These are phyloP conservation scores for Arthrinium phaeospermum DNA, from an alignment of 2,329 filamentous ascomycete species.

Conservation along the genomic window DNA sequence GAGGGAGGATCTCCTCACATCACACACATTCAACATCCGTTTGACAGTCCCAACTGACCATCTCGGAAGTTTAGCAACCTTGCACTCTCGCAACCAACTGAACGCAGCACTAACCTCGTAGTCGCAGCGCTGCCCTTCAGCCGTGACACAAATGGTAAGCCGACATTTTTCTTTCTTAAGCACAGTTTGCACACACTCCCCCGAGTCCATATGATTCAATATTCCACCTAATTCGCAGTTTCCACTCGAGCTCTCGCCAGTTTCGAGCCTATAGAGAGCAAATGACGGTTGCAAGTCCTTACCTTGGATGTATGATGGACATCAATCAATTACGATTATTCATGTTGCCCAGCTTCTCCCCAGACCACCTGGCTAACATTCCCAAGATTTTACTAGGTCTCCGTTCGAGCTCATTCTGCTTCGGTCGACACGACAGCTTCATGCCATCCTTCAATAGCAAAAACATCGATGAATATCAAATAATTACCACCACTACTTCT, in stretches of 20 bases:
- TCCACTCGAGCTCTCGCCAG: slow-evolving; percentile 74
- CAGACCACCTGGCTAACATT: slow-evolving; percentile 25
- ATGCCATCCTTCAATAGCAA: background rate
- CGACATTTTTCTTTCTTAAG: background rate
- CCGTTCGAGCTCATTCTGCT: background rate
- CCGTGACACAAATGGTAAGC: slow-evolving; percentile 1
- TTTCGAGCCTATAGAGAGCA: slow-evolving; percentile 68
- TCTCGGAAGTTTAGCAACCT: background rate
- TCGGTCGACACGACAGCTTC: background rate
- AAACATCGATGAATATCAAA: background rate
- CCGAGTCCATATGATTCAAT: slow-evolving; percentile 69
- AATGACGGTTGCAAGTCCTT: slow-evolving; percentile 69
- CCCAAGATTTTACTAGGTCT: slow-evolving; percentile 16
- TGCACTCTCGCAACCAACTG: background rate
- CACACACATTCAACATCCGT: background rate
- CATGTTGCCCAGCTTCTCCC: background rate
- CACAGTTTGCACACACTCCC: too few relatives aligned
- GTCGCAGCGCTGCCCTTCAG: background rate
- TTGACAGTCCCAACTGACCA: slow-evolving; percentile 12
- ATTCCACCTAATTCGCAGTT: slow-evolving; percentile 84
- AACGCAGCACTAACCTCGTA: background rate
- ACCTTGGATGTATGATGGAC: slow-evolving; percentile 75
- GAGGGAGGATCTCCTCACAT: background rate
- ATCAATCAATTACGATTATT: slow-evolving; percentile 20
- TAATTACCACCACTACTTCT: background rate